Base-by-base conservation (phyloP, 768 basidiomycete species). In the Mrakia blollopis region DNA sequence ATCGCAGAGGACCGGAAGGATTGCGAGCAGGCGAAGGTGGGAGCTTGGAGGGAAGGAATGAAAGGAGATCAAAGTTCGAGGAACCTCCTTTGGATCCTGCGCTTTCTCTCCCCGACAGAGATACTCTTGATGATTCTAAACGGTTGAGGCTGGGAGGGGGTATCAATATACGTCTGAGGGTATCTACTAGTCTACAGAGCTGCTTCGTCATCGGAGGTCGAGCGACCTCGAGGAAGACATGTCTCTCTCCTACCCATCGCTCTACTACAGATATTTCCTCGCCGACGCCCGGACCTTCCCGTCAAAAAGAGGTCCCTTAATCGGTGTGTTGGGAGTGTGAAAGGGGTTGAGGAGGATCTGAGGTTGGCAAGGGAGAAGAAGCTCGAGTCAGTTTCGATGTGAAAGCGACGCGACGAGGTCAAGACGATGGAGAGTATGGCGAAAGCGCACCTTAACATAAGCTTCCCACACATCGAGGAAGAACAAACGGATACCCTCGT, bases 391-490 rank as follows among this genome's bases (percentile, higher is more conserved):
- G 37, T 8, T 35, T 28, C 8, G 61, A 44, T n/a, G n/a, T n/a
- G 35, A 5, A 47, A n/a, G 30, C 39, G 9, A 37, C 39, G 30
- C 32, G 41, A 44, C 67, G 37, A 68, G 50, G 10, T 13, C 10
- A 13, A 13, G 50, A 23, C 73, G 72, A 7, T 18, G 5, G 18
- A 32, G n/a, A 28, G 47, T 11, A 50, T 30, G 39, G 39, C 6
- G 11, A 41, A 41, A 11, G 5, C 87, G 79, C 79, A 94, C 97
- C 90, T 99, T 99, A 68, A 96, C 89, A 85, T 96, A 98, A 80
- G 92, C 81, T 87, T 99, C 97, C 96, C 97, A 99, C 39, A 96
- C 90, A 13, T 98, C 97, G 81, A 88, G 89, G 81, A 99, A 92
- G 86, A 99, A 99, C 74, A 87, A 84, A 72, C 91, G 88, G 83